Percentiles rank a stretch among this genome's conserved stretches.
Evolutionary conservation across 768 basidiomycete genomes (phyloP).

Genomic region (Boletus coccyginus): DNA sequence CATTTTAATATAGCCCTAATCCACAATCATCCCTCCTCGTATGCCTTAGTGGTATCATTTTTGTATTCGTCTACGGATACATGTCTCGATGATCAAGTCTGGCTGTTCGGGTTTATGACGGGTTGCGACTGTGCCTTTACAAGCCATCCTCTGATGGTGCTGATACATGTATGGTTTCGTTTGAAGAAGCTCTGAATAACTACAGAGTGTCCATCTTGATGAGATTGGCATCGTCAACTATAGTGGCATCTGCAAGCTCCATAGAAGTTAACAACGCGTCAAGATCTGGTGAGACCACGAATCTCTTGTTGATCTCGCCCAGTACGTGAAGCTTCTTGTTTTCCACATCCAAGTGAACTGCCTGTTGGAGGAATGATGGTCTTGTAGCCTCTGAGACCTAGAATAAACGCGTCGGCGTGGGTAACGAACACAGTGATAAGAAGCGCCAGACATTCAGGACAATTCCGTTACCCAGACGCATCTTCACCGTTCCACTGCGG

Average conservation of each 20-base stretch:
- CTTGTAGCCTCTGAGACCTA: slow-evolving; percentile 82
- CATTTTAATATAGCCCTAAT: slow-evolving; percentile 25
- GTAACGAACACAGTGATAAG: not conserved
- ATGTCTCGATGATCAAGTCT: not conserved
- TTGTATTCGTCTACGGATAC: not conserved
- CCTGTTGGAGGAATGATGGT: slow-evolving; percentile 87
- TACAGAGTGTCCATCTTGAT: slow-evolving; percentile 50
- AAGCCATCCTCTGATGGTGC: not conserved
- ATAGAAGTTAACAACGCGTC: slow-evolving; percentile 69
- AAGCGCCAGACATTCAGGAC: slow-evolving; percentile 65
- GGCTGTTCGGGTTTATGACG: too few relatives aligned
- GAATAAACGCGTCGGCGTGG: slow-evolving; percentile 1
- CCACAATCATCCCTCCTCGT: not conserved
- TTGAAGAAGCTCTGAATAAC: not conserved
- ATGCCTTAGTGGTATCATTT: not conserved
- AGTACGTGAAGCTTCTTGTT: slow-evolving; percentile 65
- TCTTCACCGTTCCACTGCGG: slow-evolving; percentile 81
- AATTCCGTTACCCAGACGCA: slow-evolving; percentile 78
- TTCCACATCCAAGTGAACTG: slow-evolving; percentile 64
- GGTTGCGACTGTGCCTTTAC: too few relatives aligned
- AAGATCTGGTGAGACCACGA: slow-evolving; percentile 81
- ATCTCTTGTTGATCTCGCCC: slow-evolving; percentile 85
- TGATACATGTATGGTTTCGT: not conserved
- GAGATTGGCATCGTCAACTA: slow-evolving; percentile 44
- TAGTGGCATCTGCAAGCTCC: slow-evolving; percentile 40